A percentile compares a stretch with the other conserved stretches of the same genome.
phyloP scores from a whole-genome alignment of 2,329 filamentous ascomycete species.

The Sclerotinia sclerotiorum region DNA sequence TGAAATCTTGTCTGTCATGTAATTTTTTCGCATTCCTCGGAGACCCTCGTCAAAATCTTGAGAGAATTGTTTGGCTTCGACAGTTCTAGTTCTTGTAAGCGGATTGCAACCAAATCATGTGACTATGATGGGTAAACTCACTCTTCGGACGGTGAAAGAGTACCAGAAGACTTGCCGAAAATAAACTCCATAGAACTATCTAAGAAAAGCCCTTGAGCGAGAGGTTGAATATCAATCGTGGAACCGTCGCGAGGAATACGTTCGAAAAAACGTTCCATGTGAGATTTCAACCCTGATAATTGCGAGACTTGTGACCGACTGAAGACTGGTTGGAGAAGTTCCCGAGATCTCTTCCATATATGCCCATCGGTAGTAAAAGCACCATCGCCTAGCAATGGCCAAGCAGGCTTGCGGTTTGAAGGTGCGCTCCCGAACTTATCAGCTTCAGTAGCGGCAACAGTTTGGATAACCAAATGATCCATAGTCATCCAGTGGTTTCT shows the following conservation, averaged over 20 bases:
- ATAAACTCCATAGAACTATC: conserved; percentile 47
- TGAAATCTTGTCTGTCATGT: conserved; percentile 20
- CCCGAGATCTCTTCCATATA: conserved; percentile 50
- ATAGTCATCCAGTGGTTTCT: conserved; percentile 41
- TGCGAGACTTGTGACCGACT: conserved; percentile 48
- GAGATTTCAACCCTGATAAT: conserved; percentile 57
- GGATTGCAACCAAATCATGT: not conserved
- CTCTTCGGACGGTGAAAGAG: conserved; percentile 29
- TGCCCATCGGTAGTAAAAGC: conserved; percentile 55
- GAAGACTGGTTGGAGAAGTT: conserved; percentile 54
- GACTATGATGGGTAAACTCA: not conserved
- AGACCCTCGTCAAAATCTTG: conserved; percentile 25
- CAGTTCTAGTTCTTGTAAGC: not conserved
- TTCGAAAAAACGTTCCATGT: conserved; percentile 56
- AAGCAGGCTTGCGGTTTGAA: conserved; percentile 45
- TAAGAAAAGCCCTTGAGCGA: conserved; percentile 64
- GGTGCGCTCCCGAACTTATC: conserved; percentile 51
- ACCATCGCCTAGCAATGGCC: conserved; percentile 52
- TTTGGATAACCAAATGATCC: conserved; percentile 56
- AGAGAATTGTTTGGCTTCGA: conserved; percentile 17
- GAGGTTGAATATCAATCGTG: conserved; percentile 57
- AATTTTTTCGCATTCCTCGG: conserved; percentile 22
- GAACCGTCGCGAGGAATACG: conserved; percentile 54
- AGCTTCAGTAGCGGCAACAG: conserved; percentile 55
- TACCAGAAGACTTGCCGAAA: conserved; percentile 36